Conservation (phyloP, 208 protist genomes). For the Phytomonas francai region DNA sequence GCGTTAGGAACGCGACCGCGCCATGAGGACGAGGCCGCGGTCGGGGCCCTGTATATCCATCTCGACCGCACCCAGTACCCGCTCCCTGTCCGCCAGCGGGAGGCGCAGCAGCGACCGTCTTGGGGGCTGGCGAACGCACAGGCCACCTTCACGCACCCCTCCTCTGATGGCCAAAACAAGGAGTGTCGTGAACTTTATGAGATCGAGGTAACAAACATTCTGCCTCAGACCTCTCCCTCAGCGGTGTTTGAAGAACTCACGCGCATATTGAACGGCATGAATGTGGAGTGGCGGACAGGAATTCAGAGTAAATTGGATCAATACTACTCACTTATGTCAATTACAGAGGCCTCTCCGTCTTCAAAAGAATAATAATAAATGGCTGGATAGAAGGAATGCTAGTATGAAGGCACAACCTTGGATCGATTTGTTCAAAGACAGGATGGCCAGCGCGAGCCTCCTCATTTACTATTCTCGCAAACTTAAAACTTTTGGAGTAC, state of each 20-base stretch:
- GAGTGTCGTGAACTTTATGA: constrained; percentile 42
- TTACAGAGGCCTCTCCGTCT: neutral
- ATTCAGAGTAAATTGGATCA: constrained; percentile 62
- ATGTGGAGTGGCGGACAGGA: constrained; percentile 46
- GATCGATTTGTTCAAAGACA: neutral
- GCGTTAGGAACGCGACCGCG: neutral
- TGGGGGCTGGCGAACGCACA: neutral
- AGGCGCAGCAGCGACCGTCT: constrained; percentile 17
- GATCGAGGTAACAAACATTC: constrained; percentile 49
- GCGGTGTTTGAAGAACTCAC: constrained; percentile 36
- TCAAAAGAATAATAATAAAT: neutral
- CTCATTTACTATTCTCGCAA: neutral
- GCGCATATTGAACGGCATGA: constrained; percentile 24
- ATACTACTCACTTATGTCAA: constrained; percentile 24
- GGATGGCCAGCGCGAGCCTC: neutral
- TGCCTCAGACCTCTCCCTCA: constrained; percentile 14
- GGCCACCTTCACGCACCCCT: neutral
- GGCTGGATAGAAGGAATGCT: neutral
- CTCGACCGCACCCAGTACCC: constrained; percentile 49
- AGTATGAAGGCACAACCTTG: neutral
- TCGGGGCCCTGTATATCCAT: constrained; percentile 36
- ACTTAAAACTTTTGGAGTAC: neutral
- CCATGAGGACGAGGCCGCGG: neutral
- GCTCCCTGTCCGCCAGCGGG: constrained; percentile 11
- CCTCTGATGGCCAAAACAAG: constrained; percentile 5